Conservation (phyloP, 1,139 yeast species). For the Yamadazyma diddensiae region DNA sequence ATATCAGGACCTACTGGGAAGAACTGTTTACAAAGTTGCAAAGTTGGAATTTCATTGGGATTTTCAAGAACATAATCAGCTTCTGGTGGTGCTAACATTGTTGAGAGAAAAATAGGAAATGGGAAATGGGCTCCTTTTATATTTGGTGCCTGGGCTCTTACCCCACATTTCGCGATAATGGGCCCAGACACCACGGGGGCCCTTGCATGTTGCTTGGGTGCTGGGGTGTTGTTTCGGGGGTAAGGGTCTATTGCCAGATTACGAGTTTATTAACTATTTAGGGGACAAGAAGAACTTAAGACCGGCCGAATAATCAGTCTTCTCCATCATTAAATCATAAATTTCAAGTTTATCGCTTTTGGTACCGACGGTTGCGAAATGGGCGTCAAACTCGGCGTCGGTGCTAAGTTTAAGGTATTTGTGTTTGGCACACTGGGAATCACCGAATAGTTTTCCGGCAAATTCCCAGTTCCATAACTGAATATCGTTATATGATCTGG, state of each 20-base stretch:
- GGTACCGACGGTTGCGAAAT: slow-evolving; percentile 11
- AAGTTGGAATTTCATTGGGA: slow-evolving; percentile 15
- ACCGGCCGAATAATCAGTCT: slow-evolving; percentile 15
- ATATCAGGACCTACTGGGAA: slow-evolving; percentile 24
- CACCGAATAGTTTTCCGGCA: slow-evolving; percentile 68
- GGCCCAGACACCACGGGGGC: too few relatives aligned
- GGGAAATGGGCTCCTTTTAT: too few relatives aligned
- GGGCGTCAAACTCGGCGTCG: slow-evolving; percentile 24
- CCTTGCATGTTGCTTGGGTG: too few relatives aligned
- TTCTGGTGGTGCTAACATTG: slow-evolving; percentile 14
- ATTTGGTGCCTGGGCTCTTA: slow-evolving; percentile 1
- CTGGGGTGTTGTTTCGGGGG: too few relatives aligned
- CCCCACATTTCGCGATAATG: slow-evolving; percentile 2
- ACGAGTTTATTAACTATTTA: too few relatives aligned
- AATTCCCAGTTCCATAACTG: slow-evolving; percentile 77
- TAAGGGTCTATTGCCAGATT: too few relatives aligned
- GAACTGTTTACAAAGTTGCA: slow-evolving; percentile 17
- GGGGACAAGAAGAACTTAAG: slow-evolving; percentile 9
- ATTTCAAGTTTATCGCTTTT: slow-evolving; percentile 11
- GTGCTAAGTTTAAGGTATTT: slow-evolving; percentile 31
- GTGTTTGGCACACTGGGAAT: slow-evolving; percentile 33
- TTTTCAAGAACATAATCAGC: slow-evolving; percentile 19
- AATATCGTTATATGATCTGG: slow-evolving; percentile 75
- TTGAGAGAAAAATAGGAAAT: neutral
- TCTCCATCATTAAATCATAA: slow-evolving; percentile 14